phyloP scores from a whole-genome alignment of 768 basidiomycete genomes.

The Amanita phalloides region DNA sequence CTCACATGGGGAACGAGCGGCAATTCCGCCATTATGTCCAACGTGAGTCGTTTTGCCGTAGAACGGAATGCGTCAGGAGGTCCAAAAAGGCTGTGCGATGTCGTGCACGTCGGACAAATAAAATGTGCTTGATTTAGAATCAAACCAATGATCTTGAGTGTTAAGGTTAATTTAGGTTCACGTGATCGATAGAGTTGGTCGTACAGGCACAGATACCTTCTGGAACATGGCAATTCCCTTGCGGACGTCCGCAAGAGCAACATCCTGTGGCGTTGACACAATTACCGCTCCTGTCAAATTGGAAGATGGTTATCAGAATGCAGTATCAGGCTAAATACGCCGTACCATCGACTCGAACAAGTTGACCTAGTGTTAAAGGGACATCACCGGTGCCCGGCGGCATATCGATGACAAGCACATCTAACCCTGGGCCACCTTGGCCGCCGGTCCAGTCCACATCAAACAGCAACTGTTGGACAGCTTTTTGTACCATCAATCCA shows the following conservation, averaged over 20 bases:
- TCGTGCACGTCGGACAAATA: conserved; percentile 62
- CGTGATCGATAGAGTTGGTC: conserved; percentile 13
- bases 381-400: conserved; percentile 98
- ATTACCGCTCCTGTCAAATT: conserved; percentile 70
- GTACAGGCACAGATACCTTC: conserved; percentile 79
- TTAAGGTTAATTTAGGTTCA: neutral
- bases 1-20: conserved; percentile 75
- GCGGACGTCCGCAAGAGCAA: conserved; percentile 83
- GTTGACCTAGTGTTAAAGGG: conserved; percentile 81
- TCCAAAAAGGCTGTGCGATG: conserved; percentile 40
- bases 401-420: conserved; percentile 89
- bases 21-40: conserved; percentile 68
- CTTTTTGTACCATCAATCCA: conserved; percentile 97
- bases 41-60: conserved; percentile 43
- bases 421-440: conserved; percentile 42
- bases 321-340: neutral
- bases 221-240: conserved; percentile 91
- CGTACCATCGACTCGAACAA: conserved; percentile 76
- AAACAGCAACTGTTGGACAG: conserved; percentile 91
- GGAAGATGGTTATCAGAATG: neutral
- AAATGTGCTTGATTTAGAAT: conserved; percentile 86
- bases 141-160: conserved; percentile 66
- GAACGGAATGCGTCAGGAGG: conserved; percentile 50
- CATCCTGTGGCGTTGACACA: conserved; percentile 92
- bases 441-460: conserved; percentile 79